These are phyloP conservation scores for Andrographis paniculata DNA, from an alignment of 305 asterid genomes.

Conservation along the genomic window DNA sequence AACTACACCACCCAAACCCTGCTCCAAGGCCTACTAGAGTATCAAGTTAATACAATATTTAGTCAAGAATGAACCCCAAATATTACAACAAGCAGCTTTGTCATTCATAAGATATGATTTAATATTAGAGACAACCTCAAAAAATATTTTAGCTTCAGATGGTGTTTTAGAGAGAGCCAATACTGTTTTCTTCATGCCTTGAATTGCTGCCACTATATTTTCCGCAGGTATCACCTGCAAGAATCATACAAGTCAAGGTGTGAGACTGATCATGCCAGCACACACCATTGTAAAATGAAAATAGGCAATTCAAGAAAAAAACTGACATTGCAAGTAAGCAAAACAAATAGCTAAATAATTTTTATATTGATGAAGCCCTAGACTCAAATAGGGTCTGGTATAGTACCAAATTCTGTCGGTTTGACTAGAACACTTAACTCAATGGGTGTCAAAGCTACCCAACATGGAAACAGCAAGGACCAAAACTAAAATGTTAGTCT, in stretches of 20 bases:
- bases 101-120: conserved; percentile 5
- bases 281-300: background rate
- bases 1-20: conserved; percentile 81
- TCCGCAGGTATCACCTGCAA: conserved; percentile 82
- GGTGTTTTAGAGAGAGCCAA: conserved; percentile 66
- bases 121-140: conserved; percentile 47
- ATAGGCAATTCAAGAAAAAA: background rate
- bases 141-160: conserved; percentile 65
- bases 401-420: too few species aligned
- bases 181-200: conserved; percentile 51
- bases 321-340: background rate
- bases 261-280: conserved; percentile 5
- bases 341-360: conserved; percentile 1
- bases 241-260: conserved; percentile 5
- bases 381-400: too few species aligned
- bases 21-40: conserved; percentile 78
- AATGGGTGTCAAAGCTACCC: too few species aligned
- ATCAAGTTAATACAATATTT: conserved; percentile 12
- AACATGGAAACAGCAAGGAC: too few species aligned
- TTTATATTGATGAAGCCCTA: background rate
- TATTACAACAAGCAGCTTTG: background rate
- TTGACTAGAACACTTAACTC: too few species aligned
- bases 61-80: conserved; percentile 6
- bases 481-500: too few species aligned
- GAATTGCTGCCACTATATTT: conserved; percentile 78